These are phyloP conservation scores for Isochrysis galbana DNA, from an alignment of 78 protist genomes.

Conservation along the genomic window DNA sequence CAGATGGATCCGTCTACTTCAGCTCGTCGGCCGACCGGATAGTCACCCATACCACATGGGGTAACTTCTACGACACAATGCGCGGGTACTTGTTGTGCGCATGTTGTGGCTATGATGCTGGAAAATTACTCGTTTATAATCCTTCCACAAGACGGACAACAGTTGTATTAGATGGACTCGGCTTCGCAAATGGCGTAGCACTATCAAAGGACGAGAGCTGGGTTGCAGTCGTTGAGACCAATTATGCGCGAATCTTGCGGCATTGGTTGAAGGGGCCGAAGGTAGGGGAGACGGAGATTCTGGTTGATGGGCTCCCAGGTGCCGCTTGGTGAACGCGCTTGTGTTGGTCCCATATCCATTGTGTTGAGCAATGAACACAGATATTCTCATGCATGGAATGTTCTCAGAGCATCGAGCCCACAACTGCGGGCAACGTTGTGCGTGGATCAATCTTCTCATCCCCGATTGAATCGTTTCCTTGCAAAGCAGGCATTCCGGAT, in stretches of 20 bases:
- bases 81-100: background rate
- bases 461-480: no score
- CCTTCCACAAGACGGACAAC: no score
- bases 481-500: background rate
- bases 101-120: background rate
- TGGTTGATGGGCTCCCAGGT: background rate
- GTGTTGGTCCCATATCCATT: no score
- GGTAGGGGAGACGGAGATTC: background rate
- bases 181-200: background rate
- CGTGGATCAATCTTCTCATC: no score
- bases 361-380: no score
- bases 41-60: background rate
- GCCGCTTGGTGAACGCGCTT: no score
- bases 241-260: background rate
- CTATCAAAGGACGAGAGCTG: background rate
- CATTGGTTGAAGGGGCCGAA: background rate
- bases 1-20: background rate
- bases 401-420: no score
- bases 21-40: background rate
- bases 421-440: no score
- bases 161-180: no score
- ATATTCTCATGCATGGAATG: no score
- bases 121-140: background rate
- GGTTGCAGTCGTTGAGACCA: background rate
- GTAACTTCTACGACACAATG: slow-evolving; percentile 1